Conservation (phyloP, 805 yeast genomes). For the Schwanniomyces sp. region DNA sequence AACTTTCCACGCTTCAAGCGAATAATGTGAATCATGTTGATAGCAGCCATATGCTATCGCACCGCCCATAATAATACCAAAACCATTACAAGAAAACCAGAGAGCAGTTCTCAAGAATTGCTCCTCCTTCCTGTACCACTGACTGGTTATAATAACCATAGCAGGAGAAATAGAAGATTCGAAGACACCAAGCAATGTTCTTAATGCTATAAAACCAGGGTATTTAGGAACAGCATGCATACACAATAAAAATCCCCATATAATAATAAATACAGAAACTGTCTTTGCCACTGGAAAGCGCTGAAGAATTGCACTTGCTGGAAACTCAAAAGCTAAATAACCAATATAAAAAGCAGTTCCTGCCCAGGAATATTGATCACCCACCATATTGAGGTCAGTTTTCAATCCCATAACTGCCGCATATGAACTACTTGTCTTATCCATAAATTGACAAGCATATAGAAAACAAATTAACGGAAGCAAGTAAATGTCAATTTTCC, state of each 20-base stretch:
- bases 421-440: slow-evolving; percentile 38
- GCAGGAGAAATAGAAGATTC: slow-evolving; percentile 42
- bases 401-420: slow-evolving; percentile 40
- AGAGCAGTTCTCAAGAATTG: slow-evolving; percentile 31
- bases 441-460: slow-evolving; percentile 32
- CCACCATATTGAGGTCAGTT: slow-evolving; percentile 33
- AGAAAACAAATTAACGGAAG: slow-evolving; percentile 25
- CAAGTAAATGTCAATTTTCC: slow-evolving; percentile 22
- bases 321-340: slow-evolving; percentile 56
- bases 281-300: slow-evolving; percentile 57
- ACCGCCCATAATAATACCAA: slow-evolving; percentile 37
- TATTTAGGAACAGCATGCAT: slow-evolving; percentile 51
- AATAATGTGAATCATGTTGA: slow-evolving; percentile 32
- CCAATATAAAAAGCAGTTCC: slow-evolving; percentile 51
- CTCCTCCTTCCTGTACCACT: slow-evolving; percentile 35
- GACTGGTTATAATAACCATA: slow-evolving; percentile 34
- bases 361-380: slow-evolving; percentile 36
- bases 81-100: slow-evolving; percentile 37
- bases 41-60: slow-evolving; percentile 57
- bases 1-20: slow-evolving; percentile 58
- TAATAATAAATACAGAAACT: slow-evolving; percentile 44
- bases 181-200: slow-evolving; percentile 40
- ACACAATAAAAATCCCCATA: slow-evolving; percentile 61
- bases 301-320: slow-evolving; percentile 49
- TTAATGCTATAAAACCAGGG: slow-evolving; percentile 39